A percentile compares a stretch with the other conserved stretches of the same genome.
Conservation (phyloP, 148 eudicot species). For the Nepenthes mirabilis region DNA sequence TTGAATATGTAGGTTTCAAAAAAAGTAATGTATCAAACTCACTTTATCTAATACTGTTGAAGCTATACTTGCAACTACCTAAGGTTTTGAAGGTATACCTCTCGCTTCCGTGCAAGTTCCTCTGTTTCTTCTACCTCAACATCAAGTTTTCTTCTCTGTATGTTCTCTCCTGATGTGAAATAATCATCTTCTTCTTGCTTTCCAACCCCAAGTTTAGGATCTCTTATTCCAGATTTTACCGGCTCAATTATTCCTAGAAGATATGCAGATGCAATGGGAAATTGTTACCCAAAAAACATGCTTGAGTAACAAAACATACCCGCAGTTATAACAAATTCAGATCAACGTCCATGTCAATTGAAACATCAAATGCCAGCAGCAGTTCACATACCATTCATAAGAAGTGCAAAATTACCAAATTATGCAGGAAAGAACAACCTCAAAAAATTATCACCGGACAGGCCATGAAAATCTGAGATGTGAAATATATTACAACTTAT, state of each 20-base stretch:
- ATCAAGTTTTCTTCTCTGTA: slow-evolving; percentile 80
- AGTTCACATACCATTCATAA: too few relatives aligned
- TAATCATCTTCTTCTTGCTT: slow-evolving; percentile 95
- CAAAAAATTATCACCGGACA: too few relatives aligned
- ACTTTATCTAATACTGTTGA: slow-evolving; percentile 17
- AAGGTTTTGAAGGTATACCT: slow-evolving; percentile 48
- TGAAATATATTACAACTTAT: too few relatives aligned
- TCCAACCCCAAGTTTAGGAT: slow-evolving; percentile 75
- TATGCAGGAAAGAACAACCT: too few relatives aligned
- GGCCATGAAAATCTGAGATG: too few relatives aligned
- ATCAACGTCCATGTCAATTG: too few relatives aligned
- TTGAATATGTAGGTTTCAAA: slow-evolving; percentile 59
- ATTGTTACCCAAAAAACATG: too few relatives aligned
- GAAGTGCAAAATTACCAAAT: too few relatives aligned
- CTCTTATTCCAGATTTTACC: slow-evolving; percentile 83
- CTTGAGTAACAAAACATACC: too few relatives aligned
- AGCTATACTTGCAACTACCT: slow-evolving; percentile 3
- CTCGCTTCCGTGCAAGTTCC: slow-evolving; percentile 79
- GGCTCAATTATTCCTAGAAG: slow-evolving; percentile 74
- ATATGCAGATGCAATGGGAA: too few relatives aligned
- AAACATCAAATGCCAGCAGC: too few relatives aligned
- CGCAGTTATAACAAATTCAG: too few relatives aligned
- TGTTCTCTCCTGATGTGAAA: slow-evolving; percentile 85
- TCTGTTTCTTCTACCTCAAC: slow-evolving; percentile 83
- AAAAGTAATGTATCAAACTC: slow-evolving; percentile 55